Evolutionary conservation across 768 basidiomycete species (phyloP), one percentile per base, ranked within the genome.

Genomic region (Tremella fuciformis): DNA sequence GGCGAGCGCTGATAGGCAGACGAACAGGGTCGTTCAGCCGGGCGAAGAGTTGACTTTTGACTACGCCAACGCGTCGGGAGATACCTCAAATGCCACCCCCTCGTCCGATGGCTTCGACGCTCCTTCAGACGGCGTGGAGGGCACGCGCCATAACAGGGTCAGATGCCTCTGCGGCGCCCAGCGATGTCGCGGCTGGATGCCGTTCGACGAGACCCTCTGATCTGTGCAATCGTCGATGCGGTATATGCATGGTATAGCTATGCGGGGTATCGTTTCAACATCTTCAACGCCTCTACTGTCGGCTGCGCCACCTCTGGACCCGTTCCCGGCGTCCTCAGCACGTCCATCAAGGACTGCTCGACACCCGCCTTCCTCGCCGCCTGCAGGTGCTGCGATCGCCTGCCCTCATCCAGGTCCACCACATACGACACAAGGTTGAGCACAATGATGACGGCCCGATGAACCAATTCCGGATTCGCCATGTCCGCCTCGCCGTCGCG

Each of bases 401-500:
- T 53, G 13, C 75, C 70, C 6, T 71, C 70, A 24, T 72, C 66
- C 57, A 82, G 79, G 4, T 26, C 34, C 19, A 80, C 68, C 9
- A 84, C 75, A 57, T 81, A 82, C 15, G 79, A 61, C 80, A 80
- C 76, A 41, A 92, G 74, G 69, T 89, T 91, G 38, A 81, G 79
- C 21, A 86, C 78, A 69, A 87, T 88, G n/a, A 90, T 81, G 0
- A 88, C 82, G 0, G 86, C 90, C 24, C 92, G 84, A 72, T 91
- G 86, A 11, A 87, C 80, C 40, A 91, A 81, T 9, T 87, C 88
- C 0, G 83, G 79, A 51, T 78, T 61, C 71, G 68, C n/a, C 18
- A 3, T 13, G 4, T 24, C 3, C 62, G 60, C 1, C 54, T 54
- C 3, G 70, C 63, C 40, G 71, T 46, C 42, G 6, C 42, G n/a